phyloP scores from a whole-genome alignment of 495 filamentous ascomycete species.

The Neurospora sp. region DNA sequence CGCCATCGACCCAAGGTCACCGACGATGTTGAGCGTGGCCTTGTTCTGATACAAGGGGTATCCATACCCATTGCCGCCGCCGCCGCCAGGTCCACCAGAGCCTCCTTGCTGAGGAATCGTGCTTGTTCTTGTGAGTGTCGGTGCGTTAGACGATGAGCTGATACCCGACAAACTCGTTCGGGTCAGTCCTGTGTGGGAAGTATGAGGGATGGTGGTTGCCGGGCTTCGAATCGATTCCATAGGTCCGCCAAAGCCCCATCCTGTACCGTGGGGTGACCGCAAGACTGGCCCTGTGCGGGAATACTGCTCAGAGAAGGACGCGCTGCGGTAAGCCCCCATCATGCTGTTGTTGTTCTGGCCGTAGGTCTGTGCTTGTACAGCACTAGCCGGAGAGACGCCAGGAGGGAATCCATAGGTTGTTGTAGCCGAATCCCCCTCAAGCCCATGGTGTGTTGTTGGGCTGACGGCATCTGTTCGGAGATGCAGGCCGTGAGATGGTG shows the following conservation, averaged over 20 bases:
- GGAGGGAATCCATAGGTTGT: slow-evolving; percentile 39
- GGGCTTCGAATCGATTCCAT: slow-evolving; percentile 34
- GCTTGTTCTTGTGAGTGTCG: slow-evolving; percentile 75
- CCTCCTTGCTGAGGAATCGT: slow-evolving; percentile 53
- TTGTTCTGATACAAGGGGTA: slow-evolving; percentile 81
- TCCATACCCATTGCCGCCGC: slow-evolving; percentile 53
- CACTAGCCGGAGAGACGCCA: slow-evolving; percentile 28
- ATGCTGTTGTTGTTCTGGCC: slow-evolving; percentile 35
- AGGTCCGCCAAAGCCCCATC: slow-evolving; percentile 36
- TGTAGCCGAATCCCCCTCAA: slow-evolving; percentile 26
- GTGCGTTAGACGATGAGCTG: slow-evolving; percentile 30
- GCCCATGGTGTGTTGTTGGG: slow-evolving; percentile 19
- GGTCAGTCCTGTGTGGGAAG: slow-evolving; percentile 22
- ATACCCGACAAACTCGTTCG: slow-evolving; percentile 29
- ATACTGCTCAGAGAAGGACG: slow-evolving; percentile 36
- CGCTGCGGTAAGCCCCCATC: slow-evolving; percentile 33
- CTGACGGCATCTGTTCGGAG: slow-evolving; percentile 17
- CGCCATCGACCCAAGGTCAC: slow-evolving; percentile 72
- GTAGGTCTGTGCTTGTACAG: slow-evolving; percentile 20
- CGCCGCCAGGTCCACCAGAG: slow-evolving; percentile 30
- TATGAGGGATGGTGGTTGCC: slow-evolving; percentile 14
- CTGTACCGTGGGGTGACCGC: slow-evolving; percentile 37
- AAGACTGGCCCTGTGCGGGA: slow-evolving; percentile 33
- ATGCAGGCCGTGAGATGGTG: slow-evolving; percentile 24
- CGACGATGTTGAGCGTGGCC: slow-evolving; percentile 73